Percentiles rank a stretch among this genome's conserved stretches.
Conservation (phyloP, 257 asterid genomes). For the Solanum medicagineum region DNA sequence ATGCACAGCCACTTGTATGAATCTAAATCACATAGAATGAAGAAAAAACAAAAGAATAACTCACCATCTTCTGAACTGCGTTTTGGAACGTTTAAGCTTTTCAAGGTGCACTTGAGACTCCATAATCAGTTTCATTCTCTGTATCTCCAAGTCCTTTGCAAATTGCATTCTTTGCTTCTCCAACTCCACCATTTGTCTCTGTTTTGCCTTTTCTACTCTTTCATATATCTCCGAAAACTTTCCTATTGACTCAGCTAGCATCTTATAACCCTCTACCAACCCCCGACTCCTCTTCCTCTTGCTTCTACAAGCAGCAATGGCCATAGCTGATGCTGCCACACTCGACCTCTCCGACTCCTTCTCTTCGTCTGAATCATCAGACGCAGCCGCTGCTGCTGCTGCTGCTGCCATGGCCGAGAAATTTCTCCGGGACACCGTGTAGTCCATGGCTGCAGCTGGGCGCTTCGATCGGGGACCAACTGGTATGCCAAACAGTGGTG, state of each 20-base stretch:
- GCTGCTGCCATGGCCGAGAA: slow-evolving; percentile 68
- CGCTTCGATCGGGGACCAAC: slow-evolving; percentile 78
- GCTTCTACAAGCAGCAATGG: slow-evolving; percentile 3
- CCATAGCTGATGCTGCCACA: neutral
- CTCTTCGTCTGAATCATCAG: slow-evolving; percentile 16
- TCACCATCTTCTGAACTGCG: slow-evolving; percentile 37
- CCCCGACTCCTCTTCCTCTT: slow-evolving; percentile 23
- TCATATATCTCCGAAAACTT: slow-evolving; percentile 51
- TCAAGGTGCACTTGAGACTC: slow-evolving; percentile 67
- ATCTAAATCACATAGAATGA: neutral
- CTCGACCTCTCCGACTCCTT: slow-evolving; percentile 23
- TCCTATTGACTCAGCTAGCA: slow-evolving; percentile 60
- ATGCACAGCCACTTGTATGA: neutral
- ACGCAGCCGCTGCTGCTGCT: slow-evolving; percentile 59
- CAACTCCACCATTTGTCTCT: slow-evolving; percentile 76
- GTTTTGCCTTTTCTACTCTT: slow-evolving; percentile 78
- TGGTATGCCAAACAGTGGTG: slow-evolving; percentile 52
- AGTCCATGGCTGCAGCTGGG: slow-evolving; percentile 27
- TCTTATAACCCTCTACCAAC: slow-evolving; percentile 31
- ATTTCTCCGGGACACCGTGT: slow-evolving; percentile 37
- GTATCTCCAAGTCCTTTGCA: slow-evolving; percentile 79
- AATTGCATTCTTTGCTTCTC: slow-evolving; percentile 91
- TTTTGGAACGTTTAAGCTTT: slow-evolving; percentile 42
- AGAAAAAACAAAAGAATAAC: neutral
- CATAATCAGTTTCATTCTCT: slow-evolving; percentile 67